A percentile compares a stretch with the other conserved stretches of the same genome.
phyloP scores from a whole-genome alignment of 1,139 yeast genomes.

The Pichia sp. region DNA sequence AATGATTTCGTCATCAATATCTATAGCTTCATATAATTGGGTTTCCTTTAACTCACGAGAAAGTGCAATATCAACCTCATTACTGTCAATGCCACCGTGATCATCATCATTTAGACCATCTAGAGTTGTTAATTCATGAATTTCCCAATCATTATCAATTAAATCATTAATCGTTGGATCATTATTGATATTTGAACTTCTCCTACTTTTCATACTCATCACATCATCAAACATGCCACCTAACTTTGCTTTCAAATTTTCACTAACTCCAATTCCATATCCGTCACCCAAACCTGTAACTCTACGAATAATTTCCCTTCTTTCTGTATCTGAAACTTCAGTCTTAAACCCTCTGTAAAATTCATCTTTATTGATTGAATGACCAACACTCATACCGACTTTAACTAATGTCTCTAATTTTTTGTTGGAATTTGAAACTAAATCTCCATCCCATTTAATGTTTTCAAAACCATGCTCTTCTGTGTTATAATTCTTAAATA shows the following conservation, averaged over 20 bases:
- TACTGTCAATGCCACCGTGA: background rate
- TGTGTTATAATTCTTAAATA: conserved; percentile 37
- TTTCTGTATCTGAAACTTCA: conserved; percentile 11
- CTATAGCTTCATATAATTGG: background rate
- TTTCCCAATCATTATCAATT: conserved; percentile 14
- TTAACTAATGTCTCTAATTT: conserved; percentile 76
- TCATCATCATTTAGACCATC: conserved; percentile 10
- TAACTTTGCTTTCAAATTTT: conserved; percentile 8
- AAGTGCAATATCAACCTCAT: conserved; percentile 4
- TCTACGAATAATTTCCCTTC: conserved; percentile 13
- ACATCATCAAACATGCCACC: conserved; percentile 16
- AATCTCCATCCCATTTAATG: conserved; percentile 64
- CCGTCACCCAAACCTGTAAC: conserved; percentile 16
- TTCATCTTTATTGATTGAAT: conserved; percentile 46
- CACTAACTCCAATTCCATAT: conserved; percentile 8
- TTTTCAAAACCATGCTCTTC: background rate
- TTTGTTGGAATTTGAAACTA: conserved; percentile 57
- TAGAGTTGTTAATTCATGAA: conserved; percentile 13
- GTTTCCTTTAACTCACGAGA: background rate
- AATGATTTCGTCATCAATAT: background rate
- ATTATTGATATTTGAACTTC: background rate
- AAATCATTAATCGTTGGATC: background rate
- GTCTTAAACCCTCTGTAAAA: conserved; percentile 31
- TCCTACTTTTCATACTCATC: conserved; percentile 8
- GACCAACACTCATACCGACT: conserved; percentile 93